Conservation (phyloP, 495 filamentous ascomycete species). For the Tuber calosporum region DNA sequence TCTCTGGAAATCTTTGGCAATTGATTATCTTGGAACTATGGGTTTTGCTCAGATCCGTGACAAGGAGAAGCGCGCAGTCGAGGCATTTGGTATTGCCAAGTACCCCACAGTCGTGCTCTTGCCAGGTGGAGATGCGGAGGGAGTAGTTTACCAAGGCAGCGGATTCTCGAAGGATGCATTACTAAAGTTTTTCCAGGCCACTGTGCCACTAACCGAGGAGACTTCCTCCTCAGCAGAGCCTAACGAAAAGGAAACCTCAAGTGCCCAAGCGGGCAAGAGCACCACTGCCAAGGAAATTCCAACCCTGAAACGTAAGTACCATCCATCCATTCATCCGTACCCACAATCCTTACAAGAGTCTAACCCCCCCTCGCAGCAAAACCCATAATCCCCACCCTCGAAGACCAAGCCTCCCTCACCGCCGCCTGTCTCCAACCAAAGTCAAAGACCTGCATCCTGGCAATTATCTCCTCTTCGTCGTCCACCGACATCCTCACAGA, state of each 20-base stretch:
- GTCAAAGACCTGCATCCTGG: slow-evolving; percentile 78
- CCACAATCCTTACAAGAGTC: slow-evolving; percentile 6
- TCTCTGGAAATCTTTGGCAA: slow-evolving; percentile 73
- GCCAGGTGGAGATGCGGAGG: slow-evolving; percentile 62
- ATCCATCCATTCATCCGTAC: neutral
- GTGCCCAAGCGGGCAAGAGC: slow-evolving; percentile 22
- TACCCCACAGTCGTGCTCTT: slow-evolving; percentile 78
- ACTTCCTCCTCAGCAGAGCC: slow-evolving; percentile 48
- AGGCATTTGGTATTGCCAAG: slow-evolving; percentile 65
- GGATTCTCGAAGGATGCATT: slow-evolving; percentile 71
- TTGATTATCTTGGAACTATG: slow-evolving; percentile 82
- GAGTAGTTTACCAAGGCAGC: slow-evolving; percentile 71
- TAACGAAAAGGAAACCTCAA: slow-evolving; percentile 50
- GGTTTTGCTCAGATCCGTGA: slow-evolving; percentile 76
- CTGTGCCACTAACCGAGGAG: slow-evolving; percentile 53
- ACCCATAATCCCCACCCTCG: slow-evolving; percentile 27
- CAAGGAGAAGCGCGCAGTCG: slow-evolving; percentile 65
- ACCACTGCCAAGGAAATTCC: slow-evolving; percentile 4
- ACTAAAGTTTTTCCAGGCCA: slow-evolving; percentile 73
- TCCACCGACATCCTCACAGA: slow-evolving; percentile 54
- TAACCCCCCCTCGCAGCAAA: slow-evolving; percentile 21
- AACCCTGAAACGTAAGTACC: slow-evolving; percentile 41
- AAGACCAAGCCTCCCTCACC: slow-evolving; percentile 45
- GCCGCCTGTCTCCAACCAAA: slow-evolving; percentile 63
- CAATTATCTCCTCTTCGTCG: slow-evolving; percentile 56